These are phyloP conservation scores for Cryphonectria nitschkei DNA, from an alignment of 2,329 filamentous ascomycete species.

Conservation along the genomic window DNA sequence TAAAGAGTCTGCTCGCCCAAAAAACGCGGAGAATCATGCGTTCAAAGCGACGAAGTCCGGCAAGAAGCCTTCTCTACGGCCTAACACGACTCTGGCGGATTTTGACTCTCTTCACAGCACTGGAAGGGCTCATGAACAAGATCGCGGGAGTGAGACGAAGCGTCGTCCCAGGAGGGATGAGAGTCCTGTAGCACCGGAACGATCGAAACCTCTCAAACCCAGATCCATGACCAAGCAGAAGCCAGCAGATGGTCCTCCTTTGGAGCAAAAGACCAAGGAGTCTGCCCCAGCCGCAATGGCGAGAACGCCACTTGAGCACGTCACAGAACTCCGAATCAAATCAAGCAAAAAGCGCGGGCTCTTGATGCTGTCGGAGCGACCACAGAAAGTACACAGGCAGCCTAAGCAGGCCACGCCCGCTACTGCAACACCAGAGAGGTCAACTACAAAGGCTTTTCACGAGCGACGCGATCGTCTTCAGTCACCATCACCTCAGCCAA, in stretches of 20 bases:
- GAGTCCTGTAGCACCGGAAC: constrained; percentile 10
- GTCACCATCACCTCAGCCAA: constrained; percentile 1
- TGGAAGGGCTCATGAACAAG: not conserved
- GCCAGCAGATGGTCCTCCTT: not conserved
- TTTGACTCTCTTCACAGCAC: not conserved
- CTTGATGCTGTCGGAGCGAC: constrained; percentile 48
- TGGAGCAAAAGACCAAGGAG: not conserved
- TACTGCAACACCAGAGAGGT: not conserved
- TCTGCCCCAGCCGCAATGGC: too few relatives aligned
- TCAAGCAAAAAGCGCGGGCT: constrained; percentile 52
- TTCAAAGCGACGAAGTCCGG: not conserved
- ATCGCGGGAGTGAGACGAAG: constrained; percentile 9
- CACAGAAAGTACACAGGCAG: constrained; percentile 27
- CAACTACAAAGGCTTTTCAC: not conserved
- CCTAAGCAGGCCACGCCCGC: not conserved
- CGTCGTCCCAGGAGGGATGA: constrained; percentile 4
- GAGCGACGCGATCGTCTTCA: constrained; percentile 10
- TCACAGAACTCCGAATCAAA: constrained; percentile 52
- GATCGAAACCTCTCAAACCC: not conserved
- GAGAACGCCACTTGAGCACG: constrained; percentile 34
- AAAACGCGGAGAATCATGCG: not conserved
- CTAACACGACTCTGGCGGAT: not conserved
- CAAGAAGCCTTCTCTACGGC: not conserved
- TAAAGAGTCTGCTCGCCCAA: not conserved
- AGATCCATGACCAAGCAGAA: not conserved